Base-by-base conservation (phyloP, 148 eudicot species). In the Oxyria digyna region DNA sequence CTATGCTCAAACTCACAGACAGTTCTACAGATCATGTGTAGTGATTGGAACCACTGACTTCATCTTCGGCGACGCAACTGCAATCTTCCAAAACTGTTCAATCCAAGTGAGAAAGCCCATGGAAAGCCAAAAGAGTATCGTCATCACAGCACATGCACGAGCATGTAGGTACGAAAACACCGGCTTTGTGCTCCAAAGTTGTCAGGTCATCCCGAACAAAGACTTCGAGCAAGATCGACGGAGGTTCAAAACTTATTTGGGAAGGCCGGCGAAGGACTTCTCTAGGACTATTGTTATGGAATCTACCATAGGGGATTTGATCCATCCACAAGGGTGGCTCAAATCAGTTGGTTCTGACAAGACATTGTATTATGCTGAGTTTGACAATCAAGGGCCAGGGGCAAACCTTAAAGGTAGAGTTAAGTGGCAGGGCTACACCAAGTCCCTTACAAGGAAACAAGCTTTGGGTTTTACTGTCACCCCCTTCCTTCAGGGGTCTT, bases 221-320 rank as follows among this genome's bases (percentile, higher is more conserved):
- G 72, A 55, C 3, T 74, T 87, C 3, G 76, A 75, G 69, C 81
- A 83, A 2, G 77, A 73, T 0, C 83, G 80, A 59, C 3, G n/a
- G 0, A 77, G 76, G 54, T 27, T 85, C 75, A 81, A 76, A 73
- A 85, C 81, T 17, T 88, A 87, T 70, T 78, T 91, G 6, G 97
- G 97, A 4, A 74, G 96, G 72, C 97, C 97, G 0, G 78, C 82
- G 88, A 91, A 91, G 62, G 82, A 81, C 46, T 88, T 52, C 23
- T 88, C 97, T 0, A 81, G 88, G 71, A 85, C 96, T 0, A 72
- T 89, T 31, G 74, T 91, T 0, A 87, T 91, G 96, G 86, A 91
- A 32, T 72, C 89, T 0, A 79, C 78, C 6, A 77, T 91, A 0
- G 84, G 72, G 1, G 87, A 85, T 18, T 17, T 87, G 10, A 80